Base-by-base conservation (phyloP, 2,329 filamentous ascomycete species). In the Fusarium pilosicola region DNA sequence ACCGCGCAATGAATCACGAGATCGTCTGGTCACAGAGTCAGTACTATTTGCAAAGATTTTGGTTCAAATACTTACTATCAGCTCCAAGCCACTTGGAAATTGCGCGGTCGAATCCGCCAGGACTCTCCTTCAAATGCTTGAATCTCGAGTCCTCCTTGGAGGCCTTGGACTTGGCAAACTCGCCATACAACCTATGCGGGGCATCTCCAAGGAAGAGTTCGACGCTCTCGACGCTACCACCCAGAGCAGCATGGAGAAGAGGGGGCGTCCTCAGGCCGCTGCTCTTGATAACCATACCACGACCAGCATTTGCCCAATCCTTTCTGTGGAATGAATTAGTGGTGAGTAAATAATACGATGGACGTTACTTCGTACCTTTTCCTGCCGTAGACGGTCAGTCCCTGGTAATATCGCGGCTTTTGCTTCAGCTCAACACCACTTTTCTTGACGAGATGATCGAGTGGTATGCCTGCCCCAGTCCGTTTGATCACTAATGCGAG, bases 151-250 rank as follows among this genome's bases (percentile, higher is more conserved):
- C 91, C 30, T 90, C 85, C 68, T 85, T 85, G 62, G 93, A 88
- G 3, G 84, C 80, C 72, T 90, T 88, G 0, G 90, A 88, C 70
- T 84, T 84, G 44, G 84, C 86, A 78, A 95, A 96, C 51, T 94
- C 89, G 32, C 86, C 81, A 77, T 96, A 96, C 61, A 89, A 85
- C 34, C 90, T 86, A 74, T 89, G 82, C 0, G 94, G 93, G 2
- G 89, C 88, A 69, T 94, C 92, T 65, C 92, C 91, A 62, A 94
- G 81, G 79, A 96, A 94, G 89, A 93, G 97, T 77, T 96, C 91
- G 1, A 94, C 89, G 24, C 88, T 87, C 44, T 92, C 88, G n/a
- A 96, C 79, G 26, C 85, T 92, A 7, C 90, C 89, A 5, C 76
- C 75, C 14, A 83, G 76, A 18, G 89, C 90, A 49, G 91, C 90